Evolutionary conservation across 495 filamentous ascomycete genomes (phyloP).

Genomic region (Cenococcum geophilum): DNA sequence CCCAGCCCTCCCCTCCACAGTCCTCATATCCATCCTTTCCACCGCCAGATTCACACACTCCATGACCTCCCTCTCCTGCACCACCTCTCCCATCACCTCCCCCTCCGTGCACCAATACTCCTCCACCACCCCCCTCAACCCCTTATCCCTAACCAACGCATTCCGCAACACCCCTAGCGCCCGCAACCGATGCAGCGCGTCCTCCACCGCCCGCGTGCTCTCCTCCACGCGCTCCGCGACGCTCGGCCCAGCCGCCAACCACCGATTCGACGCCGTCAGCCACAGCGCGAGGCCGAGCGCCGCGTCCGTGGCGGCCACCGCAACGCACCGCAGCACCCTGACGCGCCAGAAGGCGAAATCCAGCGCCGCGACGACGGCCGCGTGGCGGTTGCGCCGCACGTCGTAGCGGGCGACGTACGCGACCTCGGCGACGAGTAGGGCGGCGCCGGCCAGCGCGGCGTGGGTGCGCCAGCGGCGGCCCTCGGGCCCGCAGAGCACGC

Average conservation of each 20-base stretch:
- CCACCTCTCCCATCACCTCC: constrained; percentile 34
- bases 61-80: constrained; percentile 52
- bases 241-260: constrained; percentile 49
- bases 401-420: constrained; percentile 59
- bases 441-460: constrained; percentile 58
- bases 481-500: constrained; percentile 48
- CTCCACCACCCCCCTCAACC: constrained; percentile 50
- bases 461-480: constrained; percentile 61
- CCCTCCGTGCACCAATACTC: constrained; percentile 52
- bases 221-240: constrained; percentile 46
- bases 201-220: constrained; percentile 42
- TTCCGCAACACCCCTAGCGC: constrained; percentile 52
- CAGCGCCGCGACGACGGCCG: constrained; percentile 52
- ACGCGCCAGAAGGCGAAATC: constrained; percentile 64
- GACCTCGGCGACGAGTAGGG: constrained; percentile 56
- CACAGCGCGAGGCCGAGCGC: constrained; percentile 59
- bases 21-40: constrained; percentile 45
- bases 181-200: constrained; percentile 46
- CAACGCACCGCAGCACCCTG: constrained; percentile 51
- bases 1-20: constrained; percentile 51
- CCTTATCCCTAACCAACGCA: constrained; percentile 51
- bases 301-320: constrained; percentile 56
- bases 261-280: constrained; percentile 68
- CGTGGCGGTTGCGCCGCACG: constrained; percentile 51
- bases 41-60: constrained; percentile 48